These are phyloP conservation scores for Phytophthora citrophthora DNA, from an alignment of 352 stramenopile species.

Conservation along the genomic window DNA sequence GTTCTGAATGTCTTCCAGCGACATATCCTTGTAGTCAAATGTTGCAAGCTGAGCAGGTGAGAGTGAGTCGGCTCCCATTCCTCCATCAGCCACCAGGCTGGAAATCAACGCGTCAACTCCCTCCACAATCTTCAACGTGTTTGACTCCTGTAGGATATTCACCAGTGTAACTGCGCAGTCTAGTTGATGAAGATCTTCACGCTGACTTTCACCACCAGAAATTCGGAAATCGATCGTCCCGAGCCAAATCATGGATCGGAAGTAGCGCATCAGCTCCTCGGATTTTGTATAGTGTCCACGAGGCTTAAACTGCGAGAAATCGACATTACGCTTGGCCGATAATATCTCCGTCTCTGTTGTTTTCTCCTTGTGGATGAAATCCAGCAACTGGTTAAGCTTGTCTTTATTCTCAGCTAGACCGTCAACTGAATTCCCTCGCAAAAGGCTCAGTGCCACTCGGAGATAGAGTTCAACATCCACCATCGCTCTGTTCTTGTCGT, in stretches of 20 bases:
- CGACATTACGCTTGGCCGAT: constrained; percentile 8
- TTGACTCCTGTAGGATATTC: constrained; percentile 7
- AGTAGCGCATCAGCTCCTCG: constrained; percentile 20
- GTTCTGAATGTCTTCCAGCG: constrained; percentile 6
- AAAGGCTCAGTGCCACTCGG: constrained; percentile 14
- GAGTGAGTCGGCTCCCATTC: constrained; percentile 25
- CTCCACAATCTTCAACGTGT: constrained; percentile 7
- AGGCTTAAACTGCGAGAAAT: constrained; percentile 37
- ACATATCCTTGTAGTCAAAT: too few species aligned
- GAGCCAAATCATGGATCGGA: constrained; percentile 34
- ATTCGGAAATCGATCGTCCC: constrained; percentile 34
- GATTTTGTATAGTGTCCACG: constrained; percentile 34
- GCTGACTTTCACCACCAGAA: constrained; percentile 9
- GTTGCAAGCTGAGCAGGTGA: constrained; percentile 6
- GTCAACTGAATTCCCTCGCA: constrained; percentile 2
- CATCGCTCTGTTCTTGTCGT: background rate
- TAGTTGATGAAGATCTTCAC: constrained; percentile 26
- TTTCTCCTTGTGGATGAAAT: constrained; percentile 4
- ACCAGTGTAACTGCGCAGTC: constrained; percentile 28
- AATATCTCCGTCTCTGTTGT: constrained; percentile 10
- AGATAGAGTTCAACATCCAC: constrained; percentile 29
- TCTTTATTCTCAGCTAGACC: background rate
- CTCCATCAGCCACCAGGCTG: constrained; percentile 20
- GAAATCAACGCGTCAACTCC: constrained; percentile 22
- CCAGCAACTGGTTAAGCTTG: constrained; percentile 2